Evolutionary conservation across 441 rosid genomes (phyloP).

Genomic region (Hypseocharis bilobata): DNA sequence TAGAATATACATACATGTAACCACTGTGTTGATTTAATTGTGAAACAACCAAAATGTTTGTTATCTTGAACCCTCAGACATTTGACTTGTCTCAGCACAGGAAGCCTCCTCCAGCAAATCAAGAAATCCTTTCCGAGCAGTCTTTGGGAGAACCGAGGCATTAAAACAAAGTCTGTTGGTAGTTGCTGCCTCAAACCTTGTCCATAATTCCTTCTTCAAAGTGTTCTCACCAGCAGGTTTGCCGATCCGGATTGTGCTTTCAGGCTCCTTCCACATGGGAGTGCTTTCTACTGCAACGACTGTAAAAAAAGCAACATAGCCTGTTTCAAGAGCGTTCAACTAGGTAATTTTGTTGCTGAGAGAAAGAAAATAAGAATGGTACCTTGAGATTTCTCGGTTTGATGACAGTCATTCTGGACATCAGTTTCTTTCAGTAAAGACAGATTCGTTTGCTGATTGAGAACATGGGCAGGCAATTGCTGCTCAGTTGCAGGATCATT

Average conservation of each 20-base stretch:
- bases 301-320: constrained; percentile 17
- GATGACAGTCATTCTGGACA: constrained; percentile 15
- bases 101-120: constrained; percentile 85
- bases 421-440: constrained; percentile 17
- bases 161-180: constrained; percentile 24
- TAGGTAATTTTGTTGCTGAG: constrained; percentile 5
- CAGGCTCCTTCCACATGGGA: constrained; percentile 54
- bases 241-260: constrained; percentile 38
- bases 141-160: constrained; percentile 27
- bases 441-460: constrained; percentile 23
- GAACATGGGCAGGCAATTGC: constrained; percentile 20
- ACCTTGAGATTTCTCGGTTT: constrained; percentile 26
- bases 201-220: constrained; percentile 85
- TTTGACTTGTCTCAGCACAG: constrained; percentile 28
- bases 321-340: not conserved
- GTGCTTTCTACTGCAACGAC: constrained; percentile 42
- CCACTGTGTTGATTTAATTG: not conserved
- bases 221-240: constrained; percentile 77
- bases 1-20: not conserved
- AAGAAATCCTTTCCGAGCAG: constrained; percentile 57
- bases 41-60: constrained; percentile 4
- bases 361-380: not conserved
- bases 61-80: constrained; percentile 25
- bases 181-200: constrained; percentile 81
- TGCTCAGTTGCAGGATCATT: constrained; percentile 19